Evolutionary conservation across 2,329 filamentous ascomycete genomes (phyloP).

Genomic region (Fusarium sp.): DNA sequence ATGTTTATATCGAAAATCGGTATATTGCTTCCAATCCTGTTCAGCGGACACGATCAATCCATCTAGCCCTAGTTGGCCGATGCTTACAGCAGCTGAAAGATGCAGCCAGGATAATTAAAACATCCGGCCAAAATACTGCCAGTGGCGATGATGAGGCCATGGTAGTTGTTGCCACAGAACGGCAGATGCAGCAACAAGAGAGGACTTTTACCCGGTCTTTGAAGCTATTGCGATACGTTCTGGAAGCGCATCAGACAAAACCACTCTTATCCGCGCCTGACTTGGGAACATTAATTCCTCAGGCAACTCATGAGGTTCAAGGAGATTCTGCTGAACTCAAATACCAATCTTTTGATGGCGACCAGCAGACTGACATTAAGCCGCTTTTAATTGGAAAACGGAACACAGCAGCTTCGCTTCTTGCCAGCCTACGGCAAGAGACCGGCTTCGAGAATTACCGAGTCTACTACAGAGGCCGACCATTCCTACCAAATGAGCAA

Average conservation of each 20-base stretch:
- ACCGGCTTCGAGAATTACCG: slow-evolving; percentile 85
- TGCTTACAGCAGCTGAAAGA: slow-evolving; percentile 79
- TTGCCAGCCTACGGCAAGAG: slow-evolving; percentile 75
- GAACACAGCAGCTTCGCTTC: slow-evolving; percentile 79
- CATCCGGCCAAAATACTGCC: slow-evolving; percentile 59
- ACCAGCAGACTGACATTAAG: slow-evolving; percentile 71
- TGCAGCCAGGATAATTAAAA: slow-evolving; percentile 69
- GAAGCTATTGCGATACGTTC: slow-evolving; percentile 76
- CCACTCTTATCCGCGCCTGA: slow-evolving; percentile 73
- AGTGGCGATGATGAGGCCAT: slow-evolving; percentile 67
- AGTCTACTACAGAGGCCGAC: slow-evolving; percentile 78
- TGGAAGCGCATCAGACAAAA: slow-evolving; percentile 74
- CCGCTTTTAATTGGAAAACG: slow-evolving; percentile 76
- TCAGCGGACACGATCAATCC: slow-evolving; percentile 68
- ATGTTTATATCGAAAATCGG: slow-evolving; percentile 76
- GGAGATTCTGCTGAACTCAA: slow-evolving; percentile 78
- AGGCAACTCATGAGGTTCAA: slow-evolving; percentile 66
- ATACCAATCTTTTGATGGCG: slow-evolving; percentile 80
- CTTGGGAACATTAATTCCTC: slow-evolving; percentile 66
- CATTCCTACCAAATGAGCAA: slow-evolving; percentile 72
- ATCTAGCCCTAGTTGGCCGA: slow-evolving; percentile 79
- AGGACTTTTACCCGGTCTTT: slow-evolving; percentile 78
- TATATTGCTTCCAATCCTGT: slow-evolving; percentile 66
- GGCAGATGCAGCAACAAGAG: slow-evolving; percentile 65
- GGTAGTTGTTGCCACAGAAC: slow-evolving; percentile 64